Evolutionary conservation across 202 grass and related monocot species (phyloP).

Genomic region (Elaeis oleifera): DNA sequence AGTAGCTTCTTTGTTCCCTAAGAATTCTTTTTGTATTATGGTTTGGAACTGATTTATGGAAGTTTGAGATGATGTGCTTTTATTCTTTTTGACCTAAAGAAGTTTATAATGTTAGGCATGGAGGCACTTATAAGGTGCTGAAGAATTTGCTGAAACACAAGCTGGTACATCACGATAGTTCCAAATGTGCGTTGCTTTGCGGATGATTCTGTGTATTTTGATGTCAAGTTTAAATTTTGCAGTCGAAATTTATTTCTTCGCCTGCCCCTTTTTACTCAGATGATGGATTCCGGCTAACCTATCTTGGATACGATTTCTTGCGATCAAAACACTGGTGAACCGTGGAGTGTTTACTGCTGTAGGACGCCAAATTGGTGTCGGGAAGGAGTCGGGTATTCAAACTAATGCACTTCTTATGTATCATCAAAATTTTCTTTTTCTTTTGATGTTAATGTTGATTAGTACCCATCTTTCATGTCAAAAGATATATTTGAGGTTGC

Average conservation of each 20-base stretch:
- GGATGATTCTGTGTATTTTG: too few relatives aligned
- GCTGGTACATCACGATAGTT: conserved; percentile 69
- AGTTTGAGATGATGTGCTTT: too few relatives aligned
- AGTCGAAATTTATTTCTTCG: background rate
- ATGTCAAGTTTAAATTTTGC: too few relatives aligned
- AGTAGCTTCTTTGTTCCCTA: conserved; percentile 27
- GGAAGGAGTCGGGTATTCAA: conserved; percentile 76
- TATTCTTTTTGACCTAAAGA: too few relatives aligned
- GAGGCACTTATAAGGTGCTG: conserved; percentile 79
- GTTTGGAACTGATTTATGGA: too few relatives aligned
- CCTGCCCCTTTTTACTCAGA: conserved; percentile 32
- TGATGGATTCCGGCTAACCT: conserved; percentile 85
- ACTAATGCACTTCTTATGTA: background rate
- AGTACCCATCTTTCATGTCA: conserved; percentile 3
- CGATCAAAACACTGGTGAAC: conserved; percentile 87
- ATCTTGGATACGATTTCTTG: conserved; percentile 93
- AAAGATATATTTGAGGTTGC: conserved; percentile 94
- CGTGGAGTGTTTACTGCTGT: conserved; percentile 66
- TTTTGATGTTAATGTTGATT: background rate
- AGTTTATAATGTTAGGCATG: conserved; percentile 36
- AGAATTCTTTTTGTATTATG: background rate
- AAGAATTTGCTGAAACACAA: conserved; percentile 89
- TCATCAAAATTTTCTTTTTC: background rate
- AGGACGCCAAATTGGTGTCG: conserved; percentile 85
- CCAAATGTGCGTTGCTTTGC: conserved; percentile 54